A percentile compares a stretch with the other conserved stretches of the same genome.
Conservation (phyloP, 306 rosid species). For the Senna tora region DNA sequence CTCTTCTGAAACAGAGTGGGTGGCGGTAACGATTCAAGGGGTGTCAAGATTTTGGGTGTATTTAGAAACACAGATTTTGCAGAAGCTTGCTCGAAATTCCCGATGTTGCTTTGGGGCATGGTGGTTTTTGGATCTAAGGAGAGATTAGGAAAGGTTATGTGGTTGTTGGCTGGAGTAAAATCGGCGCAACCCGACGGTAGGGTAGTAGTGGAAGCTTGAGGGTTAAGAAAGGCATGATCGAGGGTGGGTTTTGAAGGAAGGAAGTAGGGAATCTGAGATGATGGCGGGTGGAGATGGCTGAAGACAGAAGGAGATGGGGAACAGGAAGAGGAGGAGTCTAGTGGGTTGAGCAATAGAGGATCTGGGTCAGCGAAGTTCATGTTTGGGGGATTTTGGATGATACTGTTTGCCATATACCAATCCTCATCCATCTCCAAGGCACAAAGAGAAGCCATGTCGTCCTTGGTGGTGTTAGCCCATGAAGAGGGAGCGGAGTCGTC, state of each 20-base stretch:
- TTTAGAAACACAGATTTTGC: slow-evolving; percentile 52
- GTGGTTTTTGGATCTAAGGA: slow-evolving; percentile 33
- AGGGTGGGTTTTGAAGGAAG: slow-evolving; percentile 59
- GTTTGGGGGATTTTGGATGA: slow-evolving; percentile 42
- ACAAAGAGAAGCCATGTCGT: slow-evolving; percentile 54
- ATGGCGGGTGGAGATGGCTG: slow-evolving; percentile 64
- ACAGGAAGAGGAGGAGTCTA: slow-evolving; percentile 75
- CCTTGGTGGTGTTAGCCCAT: slow-evolving; percentile 49
- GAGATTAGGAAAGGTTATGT: slow-evolving; percentile 46
- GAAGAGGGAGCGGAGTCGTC: slow-evolving; percentile 46
- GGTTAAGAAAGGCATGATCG: slow-evolving; percentile 56
- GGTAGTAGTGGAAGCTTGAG: slow-evolving; percentile 51
- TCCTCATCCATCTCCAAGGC: slow-evolving; percentile 59
- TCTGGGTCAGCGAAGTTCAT: slow-evolving; percentile 51
- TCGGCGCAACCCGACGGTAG: slow-evolving; percentile 41
- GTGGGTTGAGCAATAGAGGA: slow-evolving; percentile 52
- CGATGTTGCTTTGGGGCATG: slow-evolving; percentile 30
- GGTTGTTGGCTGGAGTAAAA: slow-evolving; percentile 40
- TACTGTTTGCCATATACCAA: slow-evolving; percentile 61
- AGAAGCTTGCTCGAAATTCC: slow-evolving; percentile 46
- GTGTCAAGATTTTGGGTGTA: slow-evolving; percentile 65
- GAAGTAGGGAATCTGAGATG: slow-evolving; percentile 63
- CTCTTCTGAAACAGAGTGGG: slow-evolving; percentile 93
- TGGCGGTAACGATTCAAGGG: slow-evolving; percentile 69
- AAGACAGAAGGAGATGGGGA: slow-evolving; percentile 70